phyloP scores from a whole-genome alignment of 1,284 basidiomycete species.

The Pseudozyma pruni region DNA sequence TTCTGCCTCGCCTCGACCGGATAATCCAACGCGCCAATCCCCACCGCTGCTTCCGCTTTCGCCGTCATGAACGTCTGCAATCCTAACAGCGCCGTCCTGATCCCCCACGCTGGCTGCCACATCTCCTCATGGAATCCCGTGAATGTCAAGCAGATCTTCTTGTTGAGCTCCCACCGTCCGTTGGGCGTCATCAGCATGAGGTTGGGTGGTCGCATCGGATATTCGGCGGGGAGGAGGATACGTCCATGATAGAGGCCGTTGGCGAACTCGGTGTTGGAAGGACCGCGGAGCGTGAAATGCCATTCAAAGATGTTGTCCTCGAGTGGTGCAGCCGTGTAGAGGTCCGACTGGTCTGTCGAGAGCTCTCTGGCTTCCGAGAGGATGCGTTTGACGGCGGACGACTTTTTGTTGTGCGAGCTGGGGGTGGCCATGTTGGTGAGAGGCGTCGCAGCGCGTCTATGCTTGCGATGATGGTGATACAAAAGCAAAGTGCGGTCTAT shows the following conservation, averaged over 20 bases:
- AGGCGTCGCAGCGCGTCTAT: too few relatives aligned
- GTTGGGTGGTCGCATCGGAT: constrained; percentile 92
- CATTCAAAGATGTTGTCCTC: constrained; percentile 77
- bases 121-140: constrained; percentile 73
- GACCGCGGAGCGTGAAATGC: constrained; percentile 94
- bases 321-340: constrained; percentile 85
- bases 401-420: constrained; percentile 66
- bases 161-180: constrained; percentile 92
- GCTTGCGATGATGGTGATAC: too few relatives aligned
- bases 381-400: constrained; percentile 90
- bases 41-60: constrained; percentile 78
- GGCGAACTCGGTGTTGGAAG: constrained; percentile 69
- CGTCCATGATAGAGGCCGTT: constrained; percentile 82
- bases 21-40: constrained; percentile 89
- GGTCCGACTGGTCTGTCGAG: constrained; percentile 79
- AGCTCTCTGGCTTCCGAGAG: constrained; percentile 94
- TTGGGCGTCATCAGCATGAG: constrained; percentile 95
- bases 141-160: constrained; percentile 76
- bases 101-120: constrained; percentile 98
- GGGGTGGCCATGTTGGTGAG: constrained; percentile 46
- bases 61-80: constrained; percentile 67
- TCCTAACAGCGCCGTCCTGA: constrained; percentile 79
- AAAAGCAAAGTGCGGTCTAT: too few relatives aligned
- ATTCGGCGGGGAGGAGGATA: constrained; percentile 88
- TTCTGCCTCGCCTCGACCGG: constrained; percentile 87